Conservation (phyloP, 1,284 basidiomycete genomes). For the Tylopilus sp. region DNA sequence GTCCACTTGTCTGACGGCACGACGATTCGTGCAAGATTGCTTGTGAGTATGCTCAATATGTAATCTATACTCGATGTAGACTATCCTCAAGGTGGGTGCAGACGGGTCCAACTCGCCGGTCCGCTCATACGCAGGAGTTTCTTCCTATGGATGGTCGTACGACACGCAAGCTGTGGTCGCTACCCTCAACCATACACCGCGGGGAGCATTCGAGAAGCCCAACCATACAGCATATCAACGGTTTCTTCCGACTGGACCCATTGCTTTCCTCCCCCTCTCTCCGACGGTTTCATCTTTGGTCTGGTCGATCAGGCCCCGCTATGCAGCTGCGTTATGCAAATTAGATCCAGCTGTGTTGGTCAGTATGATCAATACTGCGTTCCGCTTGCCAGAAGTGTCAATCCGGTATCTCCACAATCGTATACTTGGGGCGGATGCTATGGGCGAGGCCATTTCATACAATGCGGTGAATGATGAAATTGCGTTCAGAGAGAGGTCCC, state of each 20-base stretch:
- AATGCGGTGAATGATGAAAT: constrained; percentile 57
- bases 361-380: constrained; percentile 87
- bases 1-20: constrained; percentile 65
- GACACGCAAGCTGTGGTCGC: constrained; percentile 89
- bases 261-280: constrained; percentile 89
- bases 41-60: constrained; percentile 46
- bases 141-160: constrained; percentile 91
- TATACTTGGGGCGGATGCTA: constrained; percentile 51
- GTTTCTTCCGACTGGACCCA: constrained; percentile 93
- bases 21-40: constrained; percentile 62
- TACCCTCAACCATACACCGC: constrained; percentile 71
- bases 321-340: constrained; percentile 73
- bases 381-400: constrained; percentile 79
- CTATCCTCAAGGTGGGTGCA: constrained; percentile 72
- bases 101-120: constrained; percentile 97
- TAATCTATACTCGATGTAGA: constrained; percentile 14
- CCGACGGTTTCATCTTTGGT: constrained; percentile 83
- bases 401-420: constrained; percentile 66
- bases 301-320: constrained; percentile 85
- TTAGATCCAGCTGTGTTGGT: constrained; percentile 66
- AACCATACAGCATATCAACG: constrained; percentile 91
- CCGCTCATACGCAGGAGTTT: constrained; percentile 80
- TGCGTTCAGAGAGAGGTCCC: constrained; percentile 63
- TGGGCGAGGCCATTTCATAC: constrained; percentile 42
- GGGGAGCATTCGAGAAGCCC: constrained; percentile 52